Evolutionary conservation across 805 yeast genomes (phyloP).

Genomic region (Pichia kluyveri): DNA sequence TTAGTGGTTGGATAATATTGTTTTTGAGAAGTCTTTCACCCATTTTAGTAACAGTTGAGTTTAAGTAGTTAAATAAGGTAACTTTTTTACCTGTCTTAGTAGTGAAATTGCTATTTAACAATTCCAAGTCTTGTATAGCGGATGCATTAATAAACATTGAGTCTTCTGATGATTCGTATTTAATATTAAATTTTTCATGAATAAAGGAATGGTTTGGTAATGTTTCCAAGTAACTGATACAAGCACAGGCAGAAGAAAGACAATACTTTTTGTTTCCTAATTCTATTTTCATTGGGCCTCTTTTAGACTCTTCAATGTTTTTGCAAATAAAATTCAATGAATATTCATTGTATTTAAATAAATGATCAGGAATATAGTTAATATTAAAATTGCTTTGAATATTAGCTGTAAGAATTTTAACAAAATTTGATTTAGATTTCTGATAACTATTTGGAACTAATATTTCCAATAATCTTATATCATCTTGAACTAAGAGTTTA

Average conservation of each 20-base stretch:
- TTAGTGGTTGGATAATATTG: conserved; percentile 39
- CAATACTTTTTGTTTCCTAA: conserved; percentile 22
- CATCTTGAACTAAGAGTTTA: conserved; percentile 24
- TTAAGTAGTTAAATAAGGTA: conserved; percentile 29
- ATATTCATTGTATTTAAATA: conserved; percentile 16
- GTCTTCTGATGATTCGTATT: conserved; percentile 30
- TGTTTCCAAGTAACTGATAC: conserved; percentile 18
- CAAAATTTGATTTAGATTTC: conserved; percentile 21
- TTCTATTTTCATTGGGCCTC: conserved; percentile 18
- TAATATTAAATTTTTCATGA: conserved; percentile 28
- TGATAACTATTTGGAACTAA: conserved; percentile 25
- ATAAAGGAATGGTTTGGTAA: conserved; percentile 9
- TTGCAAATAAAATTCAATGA: conserved; percentile 5
- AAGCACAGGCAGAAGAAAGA: conserved; percentile 27
- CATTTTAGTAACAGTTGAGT: conserved; percentile 37
- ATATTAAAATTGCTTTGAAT: conserved; percentile 13
- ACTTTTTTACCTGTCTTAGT: conserved; percentile 15
- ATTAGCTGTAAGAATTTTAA: conserved; percentile 26
- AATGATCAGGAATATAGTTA: conserved; percentile 16
- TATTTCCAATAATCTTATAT: conserved; percentile 25
- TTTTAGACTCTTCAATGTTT: conserved; percentile 9
- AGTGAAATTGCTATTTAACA: conserved; percentile 27
- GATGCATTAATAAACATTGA: conserved; percentile 34
- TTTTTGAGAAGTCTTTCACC: conserved; percentile 33
- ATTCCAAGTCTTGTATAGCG: conserved; percentile 31